phyloP scores from a whole-genome alignment of 2,329 filamentous ascomycete genomes.

The Fusarium acutatum region DNA sequence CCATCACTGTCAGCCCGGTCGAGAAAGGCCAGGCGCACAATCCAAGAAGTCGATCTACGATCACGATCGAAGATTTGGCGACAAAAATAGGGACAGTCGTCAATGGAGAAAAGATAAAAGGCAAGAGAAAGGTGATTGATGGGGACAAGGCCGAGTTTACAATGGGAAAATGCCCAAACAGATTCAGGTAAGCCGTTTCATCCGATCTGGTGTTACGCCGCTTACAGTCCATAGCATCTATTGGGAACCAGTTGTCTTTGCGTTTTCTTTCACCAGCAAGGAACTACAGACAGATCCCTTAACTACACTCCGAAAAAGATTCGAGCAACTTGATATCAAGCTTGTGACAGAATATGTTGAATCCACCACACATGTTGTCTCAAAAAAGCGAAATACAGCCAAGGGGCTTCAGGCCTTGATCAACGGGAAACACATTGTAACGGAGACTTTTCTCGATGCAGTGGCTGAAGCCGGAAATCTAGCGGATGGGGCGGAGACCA shows the following conservation, averaged over 20 bases:
- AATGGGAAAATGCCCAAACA: conserved; percentile 74
- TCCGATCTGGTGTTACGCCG: neutral
- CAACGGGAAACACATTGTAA: conserved; percentile 81
- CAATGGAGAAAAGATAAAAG: conserved; percentile 76
- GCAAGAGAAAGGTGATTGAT: conserved; percentile 64
- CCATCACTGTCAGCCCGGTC: conserved; percentile 75
- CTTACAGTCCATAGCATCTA: conserved; percentile 64
- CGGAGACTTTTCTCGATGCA: conserved; percentile 76
- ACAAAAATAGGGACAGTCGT: conserved; percentile 86
- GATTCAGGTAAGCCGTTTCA: conserved; percentile 60
- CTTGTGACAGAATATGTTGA: conserved; percentile 75
- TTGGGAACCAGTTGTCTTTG: conserved; percentile 84
- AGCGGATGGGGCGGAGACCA: conserved; percentile 55
- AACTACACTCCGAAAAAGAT: conserved; percentile 65
- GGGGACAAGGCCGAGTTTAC: conserved; percentile 66
- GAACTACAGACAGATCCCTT: conserved; percentile 74
- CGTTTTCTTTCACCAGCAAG: conserved; percentile 78
- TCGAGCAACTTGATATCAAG: conserved; percentile 92
- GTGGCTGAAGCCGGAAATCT: conserved; percentile 68
- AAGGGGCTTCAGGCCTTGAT: conserved; percentile 88
- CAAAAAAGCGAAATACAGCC: conserved; percentile 88
- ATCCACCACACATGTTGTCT: conserved; percentile 86
- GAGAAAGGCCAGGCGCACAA: conserved; percentile 71
- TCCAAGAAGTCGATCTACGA: conserved; percentile 69
- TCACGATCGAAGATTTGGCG: conserved; percentile 80